phyloP scores from a whole-genome alignment of 2,329 filamentous ascomycete genomes.

The Cylindrodendrum hubeiense region DNA sequence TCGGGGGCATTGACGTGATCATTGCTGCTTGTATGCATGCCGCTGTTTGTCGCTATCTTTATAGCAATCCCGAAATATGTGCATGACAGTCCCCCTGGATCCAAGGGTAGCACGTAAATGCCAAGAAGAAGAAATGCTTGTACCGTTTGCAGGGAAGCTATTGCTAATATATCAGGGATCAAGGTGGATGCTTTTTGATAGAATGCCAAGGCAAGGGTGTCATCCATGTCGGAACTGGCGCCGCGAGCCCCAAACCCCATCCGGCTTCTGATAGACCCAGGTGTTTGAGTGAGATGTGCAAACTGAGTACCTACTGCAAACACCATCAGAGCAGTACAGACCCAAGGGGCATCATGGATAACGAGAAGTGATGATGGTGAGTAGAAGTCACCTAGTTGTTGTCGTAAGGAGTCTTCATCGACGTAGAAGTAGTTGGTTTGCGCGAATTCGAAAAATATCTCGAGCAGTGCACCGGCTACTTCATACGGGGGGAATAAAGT shows the following conservation, averaged over 20 bases:
- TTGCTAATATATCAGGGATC: constrained; percentile 31
- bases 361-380: constrained; percentile 3
- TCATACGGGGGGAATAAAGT: constrained; percentile 33
- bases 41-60: constrained; percentile 34
- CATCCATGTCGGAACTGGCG: constrained; percentile 31
- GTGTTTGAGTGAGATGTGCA: constrained; percentile 30
- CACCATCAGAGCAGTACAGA: constrained; percentile 38
- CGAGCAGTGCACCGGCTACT: constrained; percentile 28
- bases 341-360: constrained; percentile 31
- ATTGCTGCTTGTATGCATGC: constrained; percentile 23
- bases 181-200: constrained; percentile 30
- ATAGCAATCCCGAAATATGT: constrained; percentile 40
- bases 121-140: constrained; percentile 38
- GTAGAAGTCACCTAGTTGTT: constrained; percentile 33
- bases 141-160: constrained; percentile 33
- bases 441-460: constrained; percentile 38
- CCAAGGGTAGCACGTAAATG: constrained; percentile 33
- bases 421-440: constrained; percentile 43
- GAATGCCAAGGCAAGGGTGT: constrained; percentile 29
- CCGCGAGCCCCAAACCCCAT: constrained; percentile 18
- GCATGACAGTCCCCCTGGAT: constrained; percentile 36
- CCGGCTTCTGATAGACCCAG: too few species aligned
- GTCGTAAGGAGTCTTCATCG: constrained; percentile 34
- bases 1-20: background rate
- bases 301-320: constrained; percentile 40